A percentile compares a stretch with the other conserved stretches of the same genome.
phyloP scores from a whole-genome alignment of 1,139 yeast genomes.

The Arxiozyma bovina region DNA sequence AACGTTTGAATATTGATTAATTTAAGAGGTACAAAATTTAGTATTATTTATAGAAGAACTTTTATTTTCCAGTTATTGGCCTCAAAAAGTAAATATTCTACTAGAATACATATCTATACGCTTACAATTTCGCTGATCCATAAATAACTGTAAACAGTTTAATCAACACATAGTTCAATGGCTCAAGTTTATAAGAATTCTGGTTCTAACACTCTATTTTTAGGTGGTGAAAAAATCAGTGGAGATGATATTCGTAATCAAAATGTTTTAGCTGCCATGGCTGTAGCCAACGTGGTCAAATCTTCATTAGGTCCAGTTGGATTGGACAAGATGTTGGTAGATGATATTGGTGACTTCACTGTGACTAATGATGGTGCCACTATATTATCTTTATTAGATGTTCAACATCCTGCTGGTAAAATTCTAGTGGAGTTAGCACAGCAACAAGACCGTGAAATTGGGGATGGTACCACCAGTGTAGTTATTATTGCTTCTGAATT shows the following conservation, averaged over 20 bases:
- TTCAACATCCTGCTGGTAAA: conserved; percentile 98
- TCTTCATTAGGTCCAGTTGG: conserved; percentile 98
- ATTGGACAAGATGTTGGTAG: conserved; percentile 95
- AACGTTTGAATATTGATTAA: too few species aligned
- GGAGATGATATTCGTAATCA: conserved; percentile 97
- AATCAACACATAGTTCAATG: conserved; percentile 31
- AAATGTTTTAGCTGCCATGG: conserved; percentile 90
- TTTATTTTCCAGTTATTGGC: too few species aligned
- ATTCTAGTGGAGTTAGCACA: conserved; percentile 95
- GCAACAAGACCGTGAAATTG: conserved; percentile 98
- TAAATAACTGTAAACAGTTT: background rate
- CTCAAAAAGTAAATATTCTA: background rate
- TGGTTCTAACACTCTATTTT: conserved; percentile 83
- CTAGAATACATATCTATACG: too few species aligned
- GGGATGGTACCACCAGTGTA: conserved; percentile 97
- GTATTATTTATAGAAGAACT: background rate
- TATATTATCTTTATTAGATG: conserved; percentile 79
- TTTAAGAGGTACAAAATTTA: background rate
- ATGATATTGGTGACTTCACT: conserved; percentile 97
- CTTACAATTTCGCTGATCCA: background rate
- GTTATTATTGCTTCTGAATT: conserved; percentile 92
- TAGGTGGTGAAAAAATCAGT: conserved; percentile 91
- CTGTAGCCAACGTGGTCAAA: conserved; percentile 95
- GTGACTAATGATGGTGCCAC: conserved; percentile 99
- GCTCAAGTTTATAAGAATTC: conserved; percentile 55